Base-by-base conservation (phyloP, 192 early-diverging fungal genomes). In the Gonapodya prolifera region DNA sequence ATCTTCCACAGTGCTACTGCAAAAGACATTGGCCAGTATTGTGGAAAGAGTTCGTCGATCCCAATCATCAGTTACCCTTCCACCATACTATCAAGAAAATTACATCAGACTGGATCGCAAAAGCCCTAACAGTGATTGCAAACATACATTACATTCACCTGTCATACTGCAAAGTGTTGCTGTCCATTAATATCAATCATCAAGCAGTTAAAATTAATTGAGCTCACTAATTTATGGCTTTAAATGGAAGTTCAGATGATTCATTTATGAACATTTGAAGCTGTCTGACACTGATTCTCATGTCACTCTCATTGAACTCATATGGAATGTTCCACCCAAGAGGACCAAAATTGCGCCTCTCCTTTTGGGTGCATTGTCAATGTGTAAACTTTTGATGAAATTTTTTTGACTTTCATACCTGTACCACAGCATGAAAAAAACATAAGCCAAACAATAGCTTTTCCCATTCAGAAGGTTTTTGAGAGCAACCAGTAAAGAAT, bases 321-420 rank as follows among this genome's bases (percentile, higher is more conserved):
- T 89, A 89, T 61, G 89, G 89, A 79, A 90, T 90, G 75, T 90
- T 90, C 89, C 89, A 90, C 35, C 89, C 88, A 1, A 90, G 81
- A 75, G 89, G 89, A 17, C 89, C 89, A 81, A 90, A 90, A 73
- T 88, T 90, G 13, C 89, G 70, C 31, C 89, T 76, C 70, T 90
- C 89, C 80, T 84, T 17, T 75, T 2, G 17, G 81, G 28, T 16
- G 45, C 36, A 32, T 1, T 1, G 30, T 29, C 36, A 75, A 32
- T 1, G n/a, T 23, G 36, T 75, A 45, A 2, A 0, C 2, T 2
- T 71, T 33, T 75, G 2, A 36, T 75, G 23, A 2, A 2, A 0
- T 31, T 2, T 75, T 1, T 31, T 36, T 69, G 34, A 69, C 1
- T 8, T 23, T 61, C 32, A 31, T 61, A 86, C 82, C 73, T 90